These are phyloP conservation scores for Fomitopsis pulvina DNA, from an alignment of 768 basidiomycete species.

Conservation along the genomic window DNA sequence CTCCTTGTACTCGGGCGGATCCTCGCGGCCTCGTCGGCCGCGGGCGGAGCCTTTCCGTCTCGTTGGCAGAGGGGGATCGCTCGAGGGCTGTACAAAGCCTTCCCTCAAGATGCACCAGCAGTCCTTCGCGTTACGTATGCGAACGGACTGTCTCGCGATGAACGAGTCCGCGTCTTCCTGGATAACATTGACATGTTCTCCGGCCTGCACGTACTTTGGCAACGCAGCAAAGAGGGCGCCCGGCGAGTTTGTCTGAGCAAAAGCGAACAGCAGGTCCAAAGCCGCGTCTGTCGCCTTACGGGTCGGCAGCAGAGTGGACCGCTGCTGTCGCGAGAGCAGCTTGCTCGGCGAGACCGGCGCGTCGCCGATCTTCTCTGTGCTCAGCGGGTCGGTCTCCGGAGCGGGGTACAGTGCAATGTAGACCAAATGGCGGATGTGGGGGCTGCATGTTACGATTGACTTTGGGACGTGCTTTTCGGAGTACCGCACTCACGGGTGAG, in stretches of 20 bases:
- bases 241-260: slow-evolving; percentile 51
- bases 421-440: slow-evolving; percentile 60
- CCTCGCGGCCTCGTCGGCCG: neutral
- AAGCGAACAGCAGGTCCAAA: slow-evolving; percentile 46
- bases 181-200: neutral
- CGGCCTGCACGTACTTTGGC: slow-evolving; percentile 36
- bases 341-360: slow-evolving; percentile 28
- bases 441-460: slow-evolving; percentile 26
- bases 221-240: slow-evolving; percentile 46
- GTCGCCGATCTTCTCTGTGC: slow-evolving; percentile 16
- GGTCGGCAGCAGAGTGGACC: slow-evolving; percentile 36
- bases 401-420: slow-evolving; percentile 66
- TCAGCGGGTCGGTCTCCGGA: slow-evolving; percentile 14
- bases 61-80: slow-evolving; percentile 1
- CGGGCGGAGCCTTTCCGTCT: slow-evolving; percentile 6
- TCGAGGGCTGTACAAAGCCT: slow-evolving; percentile 38
- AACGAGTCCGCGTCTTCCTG: slow-evolving; percentile 44
- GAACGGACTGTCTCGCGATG: slow-evolving; percentile 47
- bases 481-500: slow-evolving; percentile 44
- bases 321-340: slow-evolving; percentile 27
- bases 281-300: slow-evolving; percentile 43
- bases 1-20: slow-evolving; percentile 15
- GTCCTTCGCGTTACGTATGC: slow-evolving; percentile 45
- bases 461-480: neutral
- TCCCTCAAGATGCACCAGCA: slow-evolving; percentile 59